phyloP scores from a whole-genome alignment of 2,329 filamentous ascomycete species.

The Parastagonospora nodorum region DNA sequence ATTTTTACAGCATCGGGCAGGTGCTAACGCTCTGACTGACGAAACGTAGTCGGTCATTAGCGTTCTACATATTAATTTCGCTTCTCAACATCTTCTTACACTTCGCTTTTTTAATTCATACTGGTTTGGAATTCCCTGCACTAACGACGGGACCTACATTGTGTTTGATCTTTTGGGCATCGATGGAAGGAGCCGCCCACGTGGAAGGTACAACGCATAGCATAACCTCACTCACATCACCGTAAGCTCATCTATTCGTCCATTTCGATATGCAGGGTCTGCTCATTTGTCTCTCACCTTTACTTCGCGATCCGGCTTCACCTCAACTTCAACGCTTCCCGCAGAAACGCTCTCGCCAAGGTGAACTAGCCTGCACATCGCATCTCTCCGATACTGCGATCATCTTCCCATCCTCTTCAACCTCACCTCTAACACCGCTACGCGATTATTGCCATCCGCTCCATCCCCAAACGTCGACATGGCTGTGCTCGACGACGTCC shows the following conservation, averaged over 20 bases:
- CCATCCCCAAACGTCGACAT: conserved; percentile 7
- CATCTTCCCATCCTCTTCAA: not conserved
- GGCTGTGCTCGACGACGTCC: conserved; percentile 11
- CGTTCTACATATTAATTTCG: too few relatives aligned
- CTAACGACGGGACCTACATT: too few relatives aligned
- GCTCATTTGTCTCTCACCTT: not conserved
- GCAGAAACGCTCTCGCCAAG: not conserved
- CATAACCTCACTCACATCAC: not conserved
- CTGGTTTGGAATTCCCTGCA: too few relatives aligned
- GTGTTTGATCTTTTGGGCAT: too few relatives aligned
- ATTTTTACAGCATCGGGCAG: too few relatives aligned
- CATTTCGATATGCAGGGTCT: not conserved
- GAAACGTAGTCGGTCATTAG: too few relatives aligned
- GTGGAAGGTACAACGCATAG: too few relatives aligned
- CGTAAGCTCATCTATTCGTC: not conserved
- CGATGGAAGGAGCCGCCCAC: too few relatives aligned
- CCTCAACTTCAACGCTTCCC: not conserved
- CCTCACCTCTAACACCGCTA: not conserved
- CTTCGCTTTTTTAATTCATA: too few relatives aligned
- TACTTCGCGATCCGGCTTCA: not conserved
- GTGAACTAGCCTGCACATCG: not conserved
- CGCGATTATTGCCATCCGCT: not conserved
- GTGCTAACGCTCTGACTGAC: too few relatives aligned
- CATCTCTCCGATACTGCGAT: not conserved
- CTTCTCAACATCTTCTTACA: too few relatives aligned